Conservation (phyloP, 345 rosid genomes). For the Pelargonium nanum region DNA sequence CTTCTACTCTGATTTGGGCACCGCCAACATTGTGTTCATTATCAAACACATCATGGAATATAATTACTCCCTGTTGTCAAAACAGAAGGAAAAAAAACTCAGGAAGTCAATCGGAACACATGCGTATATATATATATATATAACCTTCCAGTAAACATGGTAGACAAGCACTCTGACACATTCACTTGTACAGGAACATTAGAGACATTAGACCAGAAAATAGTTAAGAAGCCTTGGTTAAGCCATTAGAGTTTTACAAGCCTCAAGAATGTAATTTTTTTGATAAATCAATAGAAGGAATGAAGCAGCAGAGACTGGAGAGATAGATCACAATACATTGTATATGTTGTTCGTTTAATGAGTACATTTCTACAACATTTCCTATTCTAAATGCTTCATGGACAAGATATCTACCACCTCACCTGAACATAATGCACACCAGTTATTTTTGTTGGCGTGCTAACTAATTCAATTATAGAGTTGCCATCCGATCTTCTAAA, state of each 20-base stretch:
- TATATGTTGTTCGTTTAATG: no score
- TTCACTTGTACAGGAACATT: no score
- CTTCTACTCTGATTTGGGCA: constrained; percentile 89
- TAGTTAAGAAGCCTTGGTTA: no score
- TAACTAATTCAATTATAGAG: constrained; percentile 73
- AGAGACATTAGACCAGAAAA: no score
- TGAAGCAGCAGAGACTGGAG: no score
- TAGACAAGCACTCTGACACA: no score
- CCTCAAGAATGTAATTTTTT: no score
- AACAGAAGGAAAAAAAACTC: constrained; percentile 3
- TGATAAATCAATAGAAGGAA: no score
- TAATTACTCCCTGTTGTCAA: constrained; percentile 72
- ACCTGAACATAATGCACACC: constrained; percentile 99
- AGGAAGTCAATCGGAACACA: not conserved
- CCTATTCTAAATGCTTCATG: not conserved
- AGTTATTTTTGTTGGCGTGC: constrained; percentile 74
- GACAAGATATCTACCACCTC: not conserved
- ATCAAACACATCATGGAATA: constrained; percentile 91
- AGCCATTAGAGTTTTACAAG: no score
- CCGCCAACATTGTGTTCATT: constrained; percentile 85
- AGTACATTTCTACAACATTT: not conserved
- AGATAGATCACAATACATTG: no score
- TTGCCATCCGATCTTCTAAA: constrained; percentile 66
- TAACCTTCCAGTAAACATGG: not conserved
- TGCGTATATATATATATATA: no score